These are phyloP conservation scores for Amanita fuliginea DNA, from an alignment of 768 basidiomycete genomes.

Conservation along the genomic window DNA sequence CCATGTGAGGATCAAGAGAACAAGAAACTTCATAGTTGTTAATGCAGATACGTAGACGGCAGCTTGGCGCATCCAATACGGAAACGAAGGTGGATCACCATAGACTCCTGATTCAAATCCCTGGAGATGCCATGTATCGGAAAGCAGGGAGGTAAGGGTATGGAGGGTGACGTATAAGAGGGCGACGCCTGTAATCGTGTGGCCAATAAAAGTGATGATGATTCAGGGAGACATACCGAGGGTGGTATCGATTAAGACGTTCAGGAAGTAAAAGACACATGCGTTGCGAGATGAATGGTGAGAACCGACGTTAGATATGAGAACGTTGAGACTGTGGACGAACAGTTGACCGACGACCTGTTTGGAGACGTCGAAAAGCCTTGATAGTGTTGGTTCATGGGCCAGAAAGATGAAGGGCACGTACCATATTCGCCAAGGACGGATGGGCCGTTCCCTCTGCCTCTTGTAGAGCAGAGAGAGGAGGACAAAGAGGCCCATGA, in stretches of 20 bases:
- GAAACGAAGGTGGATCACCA: constrained; percentile 68
- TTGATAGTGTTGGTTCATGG: constrained; percentile 15
- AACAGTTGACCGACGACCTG: constrained; percentile 82
- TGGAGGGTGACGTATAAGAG: constrained; percentile 70
- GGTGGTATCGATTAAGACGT: constrained; percentile 87
- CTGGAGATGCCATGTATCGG: constrained; percentile 51
- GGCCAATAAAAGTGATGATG: not conserved
- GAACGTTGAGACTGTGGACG: constrained; percentile 67
- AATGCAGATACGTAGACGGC: constrained; percentile 75
- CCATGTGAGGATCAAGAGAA: constrained; percentile 63
- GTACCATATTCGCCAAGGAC: constrained; percentile 91
- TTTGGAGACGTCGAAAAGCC: constrained; percentile 90
- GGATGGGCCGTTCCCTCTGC: constrained; percentile 72
- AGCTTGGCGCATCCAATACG: constrained; percentile 68
- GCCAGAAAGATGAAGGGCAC: constrained; percentile 13
- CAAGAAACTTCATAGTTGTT: constrained; percentile 82
- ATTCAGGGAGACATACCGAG: constrained; percentile 47
- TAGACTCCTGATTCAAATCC: constrained; percentile 86
- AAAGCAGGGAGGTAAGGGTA: constrained; percentile 49
- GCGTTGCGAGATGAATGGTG: constrained; percentile 66
- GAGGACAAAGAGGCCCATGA: constrained; percentile 90
- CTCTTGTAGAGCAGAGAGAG: constrained; percentile 81
- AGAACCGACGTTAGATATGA: constrained; percentile 72
- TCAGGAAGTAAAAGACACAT: constrained; percentile 87
- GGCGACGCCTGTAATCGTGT: constrained; percentile 50